These are phyloP conservation scores for Lotus japonicus DNA, from an alignment of 306 rosid genomes.

Conservation along the genomic window DNA sequence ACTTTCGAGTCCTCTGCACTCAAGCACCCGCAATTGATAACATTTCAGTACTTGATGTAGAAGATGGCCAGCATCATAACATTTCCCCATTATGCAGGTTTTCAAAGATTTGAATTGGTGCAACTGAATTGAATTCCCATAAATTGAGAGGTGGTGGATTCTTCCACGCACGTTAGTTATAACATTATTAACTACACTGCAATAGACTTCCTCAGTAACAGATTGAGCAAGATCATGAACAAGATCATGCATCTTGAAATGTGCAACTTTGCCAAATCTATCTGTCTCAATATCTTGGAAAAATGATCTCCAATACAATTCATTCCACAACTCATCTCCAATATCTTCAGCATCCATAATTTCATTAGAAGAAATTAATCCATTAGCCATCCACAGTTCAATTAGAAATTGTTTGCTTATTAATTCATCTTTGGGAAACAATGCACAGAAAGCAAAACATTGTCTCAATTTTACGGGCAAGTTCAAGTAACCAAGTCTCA, in stretches of 20 bases:
- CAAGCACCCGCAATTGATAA: not conserved
- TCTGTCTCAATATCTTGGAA: not conserved
- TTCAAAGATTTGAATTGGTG: not conserved
- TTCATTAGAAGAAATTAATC: not conserved
- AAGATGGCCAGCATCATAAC: no score
- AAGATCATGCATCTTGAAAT: slow-evolving; percentile 23
- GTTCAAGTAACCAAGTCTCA: not conserved
- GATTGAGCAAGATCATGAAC: slow-evolving; percentile 17
- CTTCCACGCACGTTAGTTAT: not conserved
- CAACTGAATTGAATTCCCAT: not conserved
- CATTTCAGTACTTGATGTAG: not conserved
- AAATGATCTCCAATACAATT: slow-evolving; percentile 19
- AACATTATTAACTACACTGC: not conserved
- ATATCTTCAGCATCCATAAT: not conserved
- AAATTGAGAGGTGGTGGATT: not conserved
- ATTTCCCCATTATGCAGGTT: no score
- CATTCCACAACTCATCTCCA: slow-evolving; percentile 1
- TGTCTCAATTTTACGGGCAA: not conserved
- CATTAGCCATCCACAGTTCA: slow-evolving; percentile 3
- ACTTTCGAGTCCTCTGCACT: rapidly evolving
- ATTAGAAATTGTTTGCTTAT: not conserved
- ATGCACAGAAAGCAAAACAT: not conserved
- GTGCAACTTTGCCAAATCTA: not conserved
- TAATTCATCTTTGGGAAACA: not conserved
- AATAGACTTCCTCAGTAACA: not conserved